Base-by-base conservation (phyloP, 192 early-diverging fungal species). In the Phycomyces blakesleeanus region DNA sequence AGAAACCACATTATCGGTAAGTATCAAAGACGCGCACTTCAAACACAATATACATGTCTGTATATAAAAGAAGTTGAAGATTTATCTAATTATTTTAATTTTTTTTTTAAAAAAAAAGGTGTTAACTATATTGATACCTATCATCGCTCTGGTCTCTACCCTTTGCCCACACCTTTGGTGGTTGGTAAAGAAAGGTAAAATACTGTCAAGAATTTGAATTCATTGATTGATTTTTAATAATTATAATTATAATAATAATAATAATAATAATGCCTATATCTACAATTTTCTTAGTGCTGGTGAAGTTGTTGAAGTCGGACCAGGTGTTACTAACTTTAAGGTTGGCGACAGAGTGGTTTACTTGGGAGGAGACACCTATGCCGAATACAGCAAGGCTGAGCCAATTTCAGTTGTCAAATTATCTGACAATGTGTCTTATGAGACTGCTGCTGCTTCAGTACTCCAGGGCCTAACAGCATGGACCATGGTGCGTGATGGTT, bases 41-140 rank as follows among this genome's bases (percentile, higher is more conserved):
- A n/a, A n/a, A n/a, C n/a, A n/a, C n/a, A n/a, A n/a, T n/a, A n/a
- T n/a, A n/a, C n/a, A n/a, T n/a, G n/a, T n/a, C n/a, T n/a, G n/a
- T n/a, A n/a, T n/a, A n/a, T n/a, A n/a, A n/a, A n/a, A n/a, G n/a
- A n/a, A n/a, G n/a, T n/a, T n/a, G n/a, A n/a, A n/a, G n/a, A n/a
- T n/a, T n/a, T n/a, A n/a, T n/a, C n/a, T n/a, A n/a, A n/a, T n/a
- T n/a, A n/a, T n/a, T n/a, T n/a, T n/a, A n/a, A n/a, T n/a, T n/a
- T n/a, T n/a, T n/a, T 16, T 57, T 14, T 58, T 21, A 42, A 5
- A 44, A 38, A 5, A 49, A 2, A 47, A 65, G 72, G 72, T 5
- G 82, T 97, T 41, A 97, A 96, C 77, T 93, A 86, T 53, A 92
- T 96, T 59, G 95, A 97, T 72, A 96, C 87, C 0, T 93, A 94